Conservation (phyloP, 225 moss, liverwort and hornwort genomes). For the Anthoceros angustus region DNA sequence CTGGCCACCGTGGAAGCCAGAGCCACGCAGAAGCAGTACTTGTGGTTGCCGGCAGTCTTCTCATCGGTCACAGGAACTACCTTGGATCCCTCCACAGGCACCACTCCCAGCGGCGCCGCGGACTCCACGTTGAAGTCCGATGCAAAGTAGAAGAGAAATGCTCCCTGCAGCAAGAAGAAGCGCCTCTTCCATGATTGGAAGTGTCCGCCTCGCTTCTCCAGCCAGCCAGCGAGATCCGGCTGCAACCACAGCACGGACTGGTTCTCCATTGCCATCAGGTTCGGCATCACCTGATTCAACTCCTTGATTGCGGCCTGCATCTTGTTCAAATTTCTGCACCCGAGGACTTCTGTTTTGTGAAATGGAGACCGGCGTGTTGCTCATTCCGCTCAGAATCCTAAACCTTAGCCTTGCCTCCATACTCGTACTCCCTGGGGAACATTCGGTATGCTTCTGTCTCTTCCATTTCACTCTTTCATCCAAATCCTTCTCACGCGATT, state of each 20-base stretch:
- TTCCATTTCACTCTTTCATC: too few relatives aligned
- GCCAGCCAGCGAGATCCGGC: constrained; percentile 2
- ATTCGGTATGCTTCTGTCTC: too few relatives aligned
- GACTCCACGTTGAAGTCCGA: constrained; percentile 1
- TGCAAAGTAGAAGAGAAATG: constrained; percentile 3
- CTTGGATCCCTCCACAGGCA: background rate
- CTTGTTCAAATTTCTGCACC: background rate
- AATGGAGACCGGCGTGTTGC: background rate
- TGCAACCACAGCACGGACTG: constrained; percentile 6
- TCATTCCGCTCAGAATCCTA: background rate
- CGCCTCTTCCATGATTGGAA: constrained; percentile 1
- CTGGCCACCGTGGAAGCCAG: background rate
- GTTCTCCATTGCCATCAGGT: background rate
- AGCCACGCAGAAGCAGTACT: background rate
- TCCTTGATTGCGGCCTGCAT: background rate
- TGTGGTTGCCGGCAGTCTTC: background rate
- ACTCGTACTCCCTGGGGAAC: too few relatives aligned
- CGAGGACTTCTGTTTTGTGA: too few relatives aligned
- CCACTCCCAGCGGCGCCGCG: background rate
- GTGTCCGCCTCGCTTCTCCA: constrained; percentile 1
- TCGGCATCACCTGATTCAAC: constrained; percentile 1
- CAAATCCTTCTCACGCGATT: too few relatives aligned
- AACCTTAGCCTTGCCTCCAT: background rate
- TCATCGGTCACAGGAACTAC: background rate
- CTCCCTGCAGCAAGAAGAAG: background rate